Evolutionary conservation across 345 rosid genomes (phyloP).

Genomic region (Barbarea vulgaris): DNA sequence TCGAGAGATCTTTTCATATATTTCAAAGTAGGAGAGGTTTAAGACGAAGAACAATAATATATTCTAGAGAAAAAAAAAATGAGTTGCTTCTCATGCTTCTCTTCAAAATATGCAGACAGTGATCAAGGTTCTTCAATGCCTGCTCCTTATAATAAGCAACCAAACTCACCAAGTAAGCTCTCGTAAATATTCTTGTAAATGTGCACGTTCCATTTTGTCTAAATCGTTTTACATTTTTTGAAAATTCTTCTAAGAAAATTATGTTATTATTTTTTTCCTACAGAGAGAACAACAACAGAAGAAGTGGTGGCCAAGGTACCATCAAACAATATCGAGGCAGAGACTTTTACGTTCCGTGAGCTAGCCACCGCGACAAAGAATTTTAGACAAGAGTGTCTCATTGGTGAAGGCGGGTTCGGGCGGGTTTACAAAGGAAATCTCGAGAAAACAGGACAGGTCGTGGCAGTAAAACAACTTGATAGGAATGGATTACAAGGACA

Average conservation of each 20-base stretch:
- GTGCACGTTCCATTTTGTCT: neutral
- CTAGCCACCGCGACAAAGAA: constrained; percentile 82
- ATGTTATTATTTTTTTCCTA: too few relatives aligned
- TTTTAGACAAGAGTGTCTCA: constrained; percentile 69
- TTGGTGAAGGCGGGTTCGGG: constrained; percentile 93
- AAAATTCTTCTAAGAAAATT: neutral
- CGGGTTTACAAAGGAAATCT: constrained; percentile 84
- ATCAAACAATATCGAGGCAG: constrained; percentile 51
- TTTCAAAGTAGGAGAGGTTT: neutral
- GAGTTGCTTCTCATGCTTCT: constrained; percentile 38
- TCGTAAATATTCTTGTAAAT: neutral
- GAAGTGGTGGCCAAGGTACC: constrained; percentile 7
- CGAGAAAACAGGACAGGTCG: constrained; percentile 68
- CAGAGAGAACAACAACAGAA: constrained; percentile 1
- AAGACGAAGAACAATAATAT: constrained; percentile 4
- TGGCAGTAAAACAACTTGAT: constrained; percentile 94
- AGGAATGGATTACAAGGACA: constrained; percentile 89
- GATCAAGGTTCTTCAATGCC: constrained; percentile 31
- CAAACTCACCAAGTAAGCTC: constrained; percentile 29
- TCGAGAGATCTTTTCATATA: neutral
- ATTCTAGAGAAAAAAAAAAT: constrained; percentile 2
- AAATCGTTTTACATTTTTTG: neutral
- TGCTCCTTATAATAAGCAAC: constrained; percentile 30
- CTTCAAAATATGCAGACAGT: constrained; percentile 2
- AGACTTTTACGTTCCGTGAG: constrained; percentile 77